phyloP scores from a whole-genome alignment of 2,329 filamentous ascomycete species.

The Acephala macrosclerotiorum region DNA sequence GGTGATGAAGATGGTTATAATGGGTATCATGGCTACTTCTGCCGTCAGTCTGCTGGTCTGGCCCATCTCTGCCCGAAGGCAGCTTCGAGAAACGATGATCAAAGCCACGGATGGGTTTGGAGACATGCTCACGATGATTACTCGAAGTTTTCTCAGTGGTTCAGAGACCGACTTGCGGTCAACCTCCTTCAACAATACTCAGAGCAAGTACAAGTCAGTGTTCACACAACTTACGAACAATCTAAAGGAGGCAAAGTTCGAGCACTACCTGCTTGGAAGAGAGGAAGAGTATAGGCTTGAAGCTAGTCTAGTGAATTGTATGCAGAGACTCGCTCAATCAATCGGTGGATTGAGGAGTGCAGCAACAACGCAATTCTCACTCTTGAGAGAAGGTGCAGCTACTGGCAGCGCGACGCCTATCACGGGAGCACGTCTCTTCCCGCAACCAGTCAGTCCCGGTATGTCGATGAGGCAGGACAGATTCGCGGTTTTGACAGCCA shows the following conservation, averaged over 20 bases:
- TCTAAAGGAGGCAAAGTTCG: conserved; percentile 84
- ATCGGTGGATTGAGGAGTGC: conserved; percentile 91
- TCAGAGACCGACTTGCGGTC: conserved; percentile 79
- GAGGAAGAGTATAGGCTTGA: conserved; percentile 83
- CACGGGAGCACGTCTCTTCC: neutral
- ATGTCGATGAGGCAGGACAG: conserved; percentile 54
- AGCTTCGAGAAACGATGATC: conserved; percentile 76
- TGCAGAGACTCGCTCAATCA: conserved; percentile 86
- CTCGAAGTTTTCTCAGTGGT: conserved; percentile 83
- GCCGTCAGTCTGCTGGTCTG: conserved; percentile 79
- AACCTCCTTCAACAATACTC: conserved; percentile 67
- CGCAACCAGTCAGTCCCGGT: conserved; percentile 21
- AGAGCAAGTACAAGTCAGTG: conserved; percentile 68
- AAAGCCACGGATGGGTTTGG: conserved; percentile 78
- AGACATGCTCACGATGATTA: conserved; percentile 83
- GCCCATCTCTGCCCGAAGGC: conserved; percentile 77
- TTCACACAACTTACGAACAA: conserved; percentile 78
- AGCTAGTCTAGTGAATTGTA: conserved; percentile 79
- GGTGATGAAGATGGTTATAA: conserved; percentile 82
- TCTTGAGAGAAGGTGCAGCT: conserved; percentile 69
- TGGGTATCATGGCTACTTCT: conserved; percentile 77
- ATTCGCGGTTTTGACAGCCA: conserved; percentile 61
- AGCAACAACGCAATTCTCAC: conserved; percentile 85
- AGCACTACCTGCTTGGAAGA: conserved; percentile 83
- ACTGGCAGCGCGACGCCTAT: conserved; percentile 32